phyloP scores from a whole-genome alignment of 192 early-diverging fungal species.

The Backusella mclennaniae region DNA sequence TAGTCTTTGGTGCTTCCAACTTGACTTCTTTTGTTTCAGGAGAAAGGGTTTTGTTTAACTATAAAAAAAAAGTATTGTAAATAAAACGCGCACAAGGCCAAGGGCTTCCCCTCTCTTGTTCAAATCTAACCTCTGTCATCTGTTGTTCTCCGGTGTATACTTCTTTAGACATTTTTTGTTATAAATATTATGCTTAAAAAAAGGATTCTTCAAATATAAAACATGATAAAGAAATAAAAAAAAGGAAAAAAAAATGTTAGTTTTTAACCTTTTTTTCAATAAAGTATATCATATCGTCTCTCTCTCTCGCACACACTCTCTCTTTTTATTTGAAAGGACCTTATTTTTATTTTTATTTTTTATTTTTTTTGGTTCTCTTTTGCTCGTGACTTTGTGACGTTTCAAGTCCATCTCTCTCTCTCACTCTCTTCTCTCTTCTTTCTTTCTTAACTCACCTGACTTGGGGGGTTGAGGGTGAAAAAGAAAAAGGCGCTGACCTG shows the following conservation, averaged over 20 bases:
- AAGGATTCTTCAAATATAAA: neutral
- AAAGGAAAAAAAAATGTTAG: neutral
- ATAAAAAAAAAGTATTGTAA: neutral
- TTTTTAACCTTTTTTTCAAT: neutral
- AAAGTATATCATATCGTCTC: neutral
- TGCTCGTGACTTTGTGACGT: slow-evolving; percentile 9
- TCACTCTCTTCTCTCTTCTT: neutral
- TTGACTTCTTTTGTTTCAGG: slow-evolving; percentile 10
- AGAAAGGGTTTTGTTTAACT: neutral
- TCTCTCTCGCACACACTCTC: neutral
- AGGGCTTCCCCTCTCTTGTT: neutral
- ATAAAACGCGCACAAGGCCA: neutral
- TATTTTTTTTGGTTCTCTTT: slow-evolving; percentile 3
- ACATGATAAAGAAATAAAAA: neutral
- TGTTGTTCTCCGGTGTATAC: neutral
- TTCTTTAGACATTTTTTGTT: neutral
- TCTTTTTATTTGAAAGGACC: neutral
- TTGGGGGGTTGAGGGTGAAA: slow-evolving; percentile 4
- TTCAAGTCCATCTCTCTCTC: neutral
- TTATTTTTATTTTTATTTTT: neutral
- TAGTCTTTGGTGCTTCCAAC: neutral
- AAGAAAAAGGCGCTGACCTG: slow-evolving; percentile 8
- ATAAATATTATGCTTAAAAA: neutral
- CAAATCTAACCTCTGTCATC: neutral
- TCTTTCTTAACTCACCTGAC: slow-evolving; percentile 7